phyloP scores from a whole-genome alignment of 1,284 basidiomycete species.

The Pseudozyma tsukubaensis region DNA sequence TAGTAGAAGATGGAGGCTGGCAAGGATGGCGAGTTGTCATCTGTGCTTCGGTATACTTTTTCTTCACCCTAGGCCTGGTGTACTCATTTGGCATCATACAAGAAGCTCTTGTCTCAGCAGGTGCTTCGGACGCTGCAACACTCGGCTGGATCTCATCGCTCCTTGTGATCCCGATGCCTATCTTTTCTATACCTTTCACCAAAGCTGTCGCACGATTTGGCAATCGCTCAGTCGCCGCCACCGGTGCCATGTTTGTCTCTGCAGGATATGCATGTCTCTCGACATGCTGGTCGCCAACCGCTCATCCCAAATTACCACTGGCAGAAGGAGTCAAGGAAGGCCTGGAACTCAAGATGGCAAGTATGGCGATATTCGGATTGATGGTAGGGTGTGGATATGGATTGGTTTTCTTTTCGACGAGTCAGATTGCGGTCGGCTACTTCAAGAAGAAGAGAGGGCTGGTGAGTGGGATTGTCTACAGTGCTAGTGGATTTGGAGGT shows the following conservation, averaged over 20 bases:
- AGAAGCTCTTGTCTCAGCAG: slow-evolving; percentile 54
- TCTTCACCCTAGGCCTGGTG: slow-evolving; percentile 58
- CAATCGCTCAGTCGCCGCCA: slow-evolving; percentile 49
- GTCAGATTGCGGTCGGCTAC: slow-evolving; percentile 57
- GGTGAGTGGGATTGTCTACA: slow-evolving; percentile 67
- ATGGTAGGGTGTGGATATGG: slow-evolving; percentile 48
- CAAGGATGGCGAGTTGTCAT: slow-evolving; percentile 34
- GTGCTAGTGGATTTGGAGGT: slow-evolving; percentile 67
- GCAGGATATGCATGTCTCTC: slow-evolving; percentile 59
- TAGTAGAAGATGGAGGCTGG: slow-evolving; percentile 23
- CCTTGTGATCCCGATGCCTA: slow-evolving; percentile 54
- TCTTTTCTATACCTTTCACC: slow-evolving; percentile 65
- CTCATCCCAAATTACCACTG: slow-evolving; percentile 10
- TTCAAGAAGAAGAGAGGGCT: slow-evolving; percentile 64
- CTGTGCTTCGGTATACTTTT: slow-evolving; percentile 48
- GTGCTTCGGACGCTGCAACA: slow-evolving; percentile 62
- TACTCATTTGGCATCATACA: slow-evolving; percentile 69
- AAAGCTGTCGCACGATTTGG: slow-evolving; percentile 60
- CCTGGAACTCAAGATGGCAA: slow-evolving; percentile 14
- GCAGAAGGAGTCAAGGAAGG: slow-evolving; percentile 21
- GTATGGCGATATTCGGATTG: slow-evolving; percentile 30
- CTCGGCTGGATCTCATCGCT: slow-evolving; percentile 67
- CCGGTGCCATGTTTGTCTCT: slow-evolving; percentile 56
- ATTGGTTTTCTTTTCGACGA: slow-evolving; percentile 47
- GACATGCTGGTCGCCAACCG: slow-evolving; percentile 41